Base-by-base conservation (phyloP, 331 rosid species). In the Telfairia occidentalis region DNA sequence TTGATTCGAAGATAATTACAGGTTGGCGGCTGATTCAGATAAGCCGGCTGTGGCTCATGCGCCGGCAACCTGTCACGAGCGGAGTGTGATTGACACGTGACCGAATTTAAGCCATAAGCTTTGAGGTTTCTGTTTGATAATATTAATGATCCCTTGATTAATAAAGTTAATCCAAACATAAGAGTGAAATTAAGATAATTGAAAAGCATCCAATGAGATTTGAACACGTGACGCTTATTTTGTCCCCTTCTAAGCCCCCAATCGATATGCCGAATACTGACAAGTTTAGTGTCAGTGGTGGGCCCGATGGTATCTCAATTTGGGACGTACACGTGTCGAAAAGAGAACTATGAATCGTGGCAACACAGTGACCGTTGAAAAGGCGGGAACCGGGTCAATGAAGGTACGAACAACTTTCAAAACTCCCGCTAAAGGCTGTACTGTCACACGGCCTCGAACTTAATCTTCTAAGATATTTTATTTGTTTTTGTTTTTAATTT, bases 61-160 rank as follows among this genome's bases (percentile, higher is more conserved):
- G 50, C 7, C 54, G 2, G 54, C 55, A 43, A 69, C 40, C 9
- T 26, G 38, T 69, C 19, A 40, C 34, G 34, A 66, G 71, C 1
- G 28, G 40, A 63, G 34, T 16, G 73, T 66, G 73, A 38, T 23
- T 19, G 52, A 23, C 53, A 69, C 74, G 55, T 69, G 57, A 69
- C 37, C 12, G 23, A 43, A 69, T 69, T 45, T 26, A 69, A 69
- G 57, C 55, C 55, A 69, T 45, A 69, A 15, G 13, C 19, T 38
- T 63, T 21, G 2, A 38, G 30, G 24, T 28, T 43, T 13, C 13
- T 26, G 15, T 69, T 43, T 69, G 3, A 69, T 65, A 21, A 5
- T 5, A 65, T 40, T 37, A 65, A 65, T 65, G 18, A 38, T 65
- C 43, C 10, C 0, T 18, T 9, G 1, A 18, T 63, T 60, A 60